Percentiles rank a stretch among this genome's conserved stretches.
Conservation (phyloP, 495 filamentous ascomycete species). For the Penicillium argentinense region DNA sequence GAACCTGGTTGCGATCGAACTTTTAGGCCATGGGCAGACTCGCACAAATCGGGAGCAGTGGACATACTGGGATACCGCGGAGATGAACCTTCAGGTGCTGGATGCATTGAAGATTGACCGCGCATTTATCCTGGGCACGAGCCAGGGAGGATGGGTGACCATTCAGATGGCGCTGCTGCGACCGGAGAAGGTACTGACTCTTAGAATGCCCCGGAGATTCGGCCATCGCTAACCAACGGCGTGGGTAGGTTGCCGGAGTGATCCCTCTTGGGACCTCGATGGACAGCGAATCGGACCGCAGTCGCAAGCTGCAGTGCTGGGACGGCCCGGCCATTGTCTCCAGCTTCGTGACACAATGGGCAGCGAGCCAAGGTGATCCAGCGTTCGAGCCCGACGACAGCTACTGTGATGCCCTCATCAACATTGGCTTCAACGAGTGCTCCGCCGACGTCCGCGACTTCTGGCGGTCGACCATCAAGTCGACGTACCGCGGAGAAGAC, state of each 20-base stretch:
- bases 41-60: constrained; percentile 39
- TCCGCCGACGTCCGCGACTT: constrained; percentile 39
- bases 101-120: constrained; percentile 53
- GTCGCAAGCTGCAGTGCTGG: constrained; percentile 56
- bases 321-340: constrained; percentile 44
- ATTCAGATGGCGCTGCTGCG: constrained; percentile 58
- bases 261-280: constrained; percentile 63
- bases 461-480: constrained; percentile 54
- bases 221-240: background rate
- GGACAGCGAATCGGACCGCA: constrained; percentile 58
- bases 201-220: background rate
- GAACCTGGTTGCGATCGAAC: constrained; percentile 52
- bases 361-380: constrained; percentile 37
- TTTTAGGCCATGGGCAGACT: constrained; percentile 53
- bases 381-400: constrained; percentile 56
- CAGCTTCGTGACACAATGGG: constrained; percentile 48
- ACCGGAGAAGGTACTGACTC: constrained; percentile 55
- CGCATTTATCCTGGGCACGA: constrained; percentile 59
- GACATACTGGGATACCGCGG: constrained; percentile 54
- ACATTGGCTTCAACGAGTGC: constrained; percentile 53
- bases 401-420: constrained; percentile 55
- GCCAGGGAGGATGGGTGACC: constrained; percentile 64
- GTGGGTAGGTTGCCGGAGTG: constrained; percentile 52
- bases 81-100: constrained; percentile 52
- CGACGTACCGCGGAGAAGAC: constrained; percentile 57